Evolutionary conservation across 768 basidiomycete genomes (phyloP), one percentile per base, ranked within the genome.

Genomic region (Kwoniella botswanensis): DNA sequence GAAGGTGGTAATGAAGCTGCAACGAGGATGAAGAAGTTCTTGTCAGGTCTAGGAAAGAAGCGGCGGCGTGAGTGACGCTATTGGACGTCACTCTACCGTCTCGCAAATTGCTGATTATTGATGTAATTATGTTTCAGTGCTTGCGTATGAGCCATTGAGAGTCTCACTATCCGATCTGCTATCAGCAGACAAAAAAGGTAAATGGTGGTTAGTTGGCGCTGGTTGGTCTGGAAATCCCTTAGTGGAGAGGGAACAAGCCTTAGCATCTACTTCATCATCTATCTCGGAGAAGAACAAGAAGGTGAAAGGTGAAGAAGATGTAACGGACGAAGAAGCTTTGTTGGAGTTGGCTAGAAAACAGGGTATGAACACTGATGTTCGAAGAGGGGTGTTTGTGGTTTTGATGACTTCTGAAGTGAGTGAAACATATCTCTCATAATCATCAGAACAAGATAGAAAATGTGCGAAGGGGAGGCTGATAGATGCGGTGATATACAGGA

Each of bases 171-270:
- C 86, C n/a, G 96, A 98, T 83, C 87, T 98, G 5, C 92, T 88
- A 70, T 88, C 89, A 0, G 90, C 93, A 1, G 89, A 93, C 67
- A 91, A 87, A 12, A 92, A 90, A 79, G 97, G 95, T 4, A 97
- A 97, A 85, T 98, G 97, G 97, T 98, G 97, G 96, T 87, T 98
- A 2, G 93, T 98, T 44, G 97, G 96, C 18, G 93, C 96, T 1
- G 96, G 93, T 0, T 99, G 96, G 96, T 88, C 88, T 42, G 95
- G 95, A 2, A 90, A 98, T 77, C 95, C 97, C 9, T 87, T 98
- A 3, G 86, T 90, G 21, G 95, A 98, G 17, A 72, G 69, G 24
- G 76, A 77, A 67, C 68, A 53, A 76, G 81, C 62, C 81, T 43
- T 59, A 72, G 17, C 55, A 13, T 59, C 29, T 2, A 21, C 59